Percentiles rank a stretch among this genome's conserved stretches.
These are phyloP conservation scores for Globisporangium cederbergense DNA, from an alignment of 352 stramenopile species.

Conservation along the genomic window DNA sequence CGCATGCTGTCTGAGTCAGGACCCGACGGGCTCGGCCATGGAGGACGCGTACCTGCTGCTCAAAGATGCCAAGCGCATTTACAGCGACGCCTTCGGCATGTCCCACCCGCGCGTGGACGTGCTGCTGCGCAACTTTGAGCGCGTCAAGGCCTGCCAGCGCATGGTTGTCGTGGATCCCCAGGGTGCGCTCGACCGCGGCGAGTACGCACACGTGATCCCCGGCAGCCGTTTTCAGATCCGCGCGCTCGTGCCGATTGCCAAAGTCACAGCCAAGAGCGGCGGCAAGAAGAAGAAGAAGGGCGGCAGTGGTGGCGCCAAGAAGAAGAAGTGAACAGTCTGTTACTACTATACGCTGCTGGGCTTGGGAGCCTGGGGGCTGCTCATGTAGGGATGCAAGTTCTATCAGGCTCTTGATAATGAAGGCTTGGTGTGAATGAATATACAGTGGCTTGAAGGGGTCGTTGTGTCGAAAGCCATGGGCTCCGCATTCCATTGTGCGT, in stretches of 20 bases:
- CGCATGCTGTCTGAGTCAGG: slow-evolving; percentile 60
- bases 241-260: slow-evolving; percentile 39
- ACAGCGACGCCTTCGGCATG: slow-evolving; percentile 37
- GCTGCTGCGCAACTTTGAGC: slow-evolving; percentile 46
- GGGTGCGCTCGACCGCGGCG: slow-evolving; percentile 39
- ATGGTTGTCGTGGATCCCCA: slow-evolving; percentile 41
- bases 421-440: background rate
- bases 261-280: slow-evolving; percentile 17
- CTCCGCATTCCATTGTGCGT: slow-evolving; percentile 18
- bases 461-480: background rate
- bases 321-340: slow-evolving; percentile 25
- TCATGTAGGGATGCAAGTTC: background rate
- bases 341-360: background rate
- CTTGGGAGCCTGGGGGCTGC: background rate
- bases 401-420: background rate
- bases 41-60: slow-evolving; percentile 61
- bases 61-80: slow-evolving; percentile 45
- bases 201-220: slow-evolving; percentile 63
- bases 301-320: slow-evolving; percentile 25
- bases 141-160: slow-evolving; percentile 34
- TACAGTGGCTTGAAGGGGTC: background rate
- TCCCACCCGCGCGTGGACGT: slow-evolving; percentile 42
- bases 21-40: slow-evolving; percentile 24
- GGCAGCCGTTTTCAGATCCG: slow-evolving; percentile 64
- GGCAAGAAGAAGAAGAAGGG: slow-evolving; percentile 29